phyloP scores from a whole-genome alignment of 2,329 filamentous ascomycete genomes.

The Nothophaeocryptopus gaeumannii region DNA sequence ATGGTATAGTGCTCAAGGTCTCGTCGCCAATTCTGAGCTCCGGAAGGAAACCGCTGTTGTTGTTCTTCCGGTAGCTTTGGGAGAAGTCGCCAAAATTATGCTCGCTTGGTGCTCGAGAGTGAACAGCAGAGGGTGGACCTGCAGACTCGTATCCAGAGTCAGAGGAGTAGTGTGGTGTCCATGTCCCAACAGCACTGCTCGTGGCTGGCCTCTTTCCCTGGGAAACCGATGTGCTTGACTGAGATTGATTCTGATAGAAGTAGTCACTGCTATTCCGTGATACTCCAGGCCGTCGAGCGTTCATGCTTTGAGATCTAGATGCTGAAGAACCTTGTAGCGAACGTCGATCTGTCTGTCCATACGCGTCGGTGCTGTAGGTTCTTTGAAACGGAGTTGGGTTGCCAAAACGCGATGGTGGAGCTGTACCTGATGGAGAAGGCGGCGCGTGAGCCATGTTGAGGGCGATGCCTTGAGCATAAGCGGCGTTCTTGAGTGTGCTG shows the following conservation, averaged over 20 bases:
- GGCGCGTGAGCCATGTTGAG: constrained; percentile 8
- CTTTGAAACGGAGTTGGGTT: background rate
- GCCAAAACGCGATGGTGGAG: background rate
- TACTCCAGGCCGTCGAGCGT: background rate
- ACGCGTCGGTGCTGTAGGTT: constrained; percentile 3
- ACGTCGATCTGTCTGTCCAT: background rate
- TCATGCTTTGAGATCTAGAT: background rate
- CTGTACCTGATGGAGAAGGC: background rate
- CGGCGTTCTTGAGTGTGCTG: constrained; percentile 6
- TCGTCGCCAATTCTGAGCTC: constrained; percentile 23
- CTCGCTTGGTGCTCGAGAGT: constrained; percentile 28
- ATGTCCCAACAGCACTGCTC: constrained; percentile 9
- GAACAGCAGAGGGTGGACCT: constrained; percentile 14
- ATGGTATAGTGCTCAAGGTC: constrained; percentile 13
- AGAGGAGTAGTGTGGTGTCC: constrained; percentile 19
- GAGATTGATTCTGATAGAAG: background rate
- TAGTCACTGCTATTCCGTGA: constrained; percentile 10
- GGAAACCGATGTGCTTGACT: background rate
- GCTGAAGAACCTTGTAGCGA: constrained; percentile 12
- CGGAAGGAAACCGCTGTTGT: constrained; percentile 16
- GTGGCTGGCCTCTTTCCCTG: constrained; percentile 6
- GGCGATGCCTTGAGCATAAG: constrained; percentile 10
- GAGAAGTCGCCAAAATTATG: constrained; percentile 12
- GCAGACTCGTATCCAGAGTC: constrained; percentile 33
- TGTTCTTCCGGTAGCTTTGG: constrained; percentile 12